A percentile compares a stretch with the other conserved stretches of the same genome.
phyloP scores from a whole-genome alignment of 805 yeast species.

The Yamadazyma sp. region DNA sequence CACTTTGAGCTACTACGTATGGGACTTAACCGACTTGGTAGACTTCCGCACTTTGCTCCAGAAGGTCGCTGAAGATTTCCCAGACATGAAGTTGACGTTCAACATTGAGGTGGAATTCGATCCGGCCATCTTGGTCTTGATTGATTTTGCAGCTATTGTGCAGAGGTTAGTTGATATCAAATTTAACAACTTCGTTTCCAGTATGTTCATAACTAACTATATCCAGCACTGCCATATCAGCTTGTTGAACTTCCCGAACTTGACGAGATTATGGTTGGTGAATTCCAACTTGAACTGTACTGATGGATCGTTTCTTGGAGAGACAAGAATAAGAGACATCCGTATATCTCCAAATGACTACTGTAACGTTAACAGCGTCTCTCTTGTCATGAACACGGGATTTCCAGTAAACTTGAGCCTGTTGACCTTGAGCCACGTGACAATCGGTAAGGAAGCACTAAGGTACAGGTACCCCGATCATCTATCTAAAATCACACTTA shows the following conservation, averaged over 20 bases:
- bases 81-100: conserved; percentile 7
- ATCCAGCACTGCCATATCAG: neutral
- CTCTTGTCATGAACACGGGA: conserved; percentile 2
- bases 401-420: conserved; percentile 14
- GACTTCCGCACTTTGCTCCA: conserved; percentile 11
- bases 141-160: conserved; percentile 11
- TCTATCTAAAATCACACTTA: conserved; percentile 7
- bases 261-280: conserved; percentile 20
- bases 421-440: conserved; percentile 16
- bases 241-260: conserved; percentile 13
- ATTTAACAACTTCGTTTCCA: conserved; percentile 1
- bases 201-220: conserved; percentile 15
- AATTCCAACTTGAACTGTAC: conserved; percentile 14
- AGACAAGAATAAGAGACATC: conserved; percentile 7
- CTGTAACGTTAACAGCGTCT: conserved; percentile 11
- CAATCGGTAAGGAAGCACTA: neutral
- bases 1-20: conserved; percentile 19
- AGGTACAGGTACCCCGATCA: conserved; percentile 5
- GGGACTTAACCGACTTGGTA: conserved; percentile 17
- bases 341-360: conserved; percentile 17
- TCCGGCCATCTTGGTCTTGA: conserved; percentile 15
- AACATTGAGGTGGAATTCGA: conserved; percentile 25
- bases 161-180: neutral
- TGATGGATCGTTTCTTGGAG: neutral
- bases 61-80: neutral